Conservation (phyloP, 2,329 filamentous ascomycete species). For the Didymella sp. region DNA sequence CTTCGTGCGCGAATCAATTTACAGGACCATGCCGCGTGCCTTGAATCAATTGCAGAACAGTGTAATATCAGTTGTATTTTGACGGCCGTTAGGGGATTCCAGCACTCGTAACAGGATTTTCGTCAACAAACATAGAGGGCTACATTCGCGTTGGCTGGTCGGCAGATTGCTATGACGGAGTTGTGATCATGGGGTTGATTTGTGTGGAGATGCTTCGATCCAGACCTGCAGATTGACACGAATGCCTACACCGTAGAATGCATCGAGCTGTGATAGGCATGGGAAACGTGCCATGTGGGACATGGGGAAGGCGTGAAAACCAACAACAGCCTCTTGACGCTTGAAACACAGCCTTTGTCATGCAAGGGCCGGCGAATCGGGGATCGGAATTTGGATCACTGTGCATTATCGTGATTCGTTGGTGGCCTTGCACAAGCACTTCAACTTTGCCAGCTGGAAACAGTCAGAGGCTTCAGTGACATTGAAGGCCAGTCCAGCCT, state of each 20-base stretch:
- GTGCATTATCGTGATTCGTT: constrained; percentile 13
- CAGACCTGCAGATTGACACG: constrained; percentile 1
- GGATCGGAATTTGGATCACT: constrained; percentile 4
- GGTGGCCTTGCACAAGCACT: constrained; percentile 3
- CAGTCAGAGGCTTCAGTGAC: constrained; percentile 8
- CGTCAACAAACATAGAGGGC: background rate
- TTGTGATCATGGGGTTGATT: background rate
- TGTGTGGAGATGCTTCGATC: constrained; percentile 1
- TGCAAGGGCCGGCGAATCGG: constrained; percentile 10
- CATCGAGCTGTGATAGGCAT: constrained; percentile 3
- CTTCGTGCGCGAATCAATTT: too few species aligned
- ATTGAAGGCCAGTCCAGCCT: constrained; percentile 5
- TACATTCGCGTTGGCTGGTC: constrained; percentile 1
- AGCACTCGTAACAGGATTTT: background rate
- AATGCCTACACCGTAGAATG: background rate
- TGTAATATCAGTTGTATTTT: too few species aligned
- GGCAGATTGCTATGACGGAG: constrained; percentile 13
- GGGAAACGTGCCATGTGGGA: constrained; percentile 10
- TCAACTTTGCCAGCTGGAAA: background rate
- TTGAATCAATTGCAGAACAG: too few species aligned
- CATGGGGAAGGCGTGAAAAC: constrained; percentile 4
- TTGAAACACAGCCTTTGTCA: background rate
- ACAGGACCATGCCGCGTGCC: too few species aligned
- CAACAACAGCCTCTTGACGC: background rate
- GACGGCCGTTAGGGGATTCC: too few species aligned